A percentile compares a stretch with the other conserved stretches of the same genome.
Evolutionary conservation across 495 filamentous ascomycete species (phyloP).

Genomic region (Xylaria sp.): DNA sequence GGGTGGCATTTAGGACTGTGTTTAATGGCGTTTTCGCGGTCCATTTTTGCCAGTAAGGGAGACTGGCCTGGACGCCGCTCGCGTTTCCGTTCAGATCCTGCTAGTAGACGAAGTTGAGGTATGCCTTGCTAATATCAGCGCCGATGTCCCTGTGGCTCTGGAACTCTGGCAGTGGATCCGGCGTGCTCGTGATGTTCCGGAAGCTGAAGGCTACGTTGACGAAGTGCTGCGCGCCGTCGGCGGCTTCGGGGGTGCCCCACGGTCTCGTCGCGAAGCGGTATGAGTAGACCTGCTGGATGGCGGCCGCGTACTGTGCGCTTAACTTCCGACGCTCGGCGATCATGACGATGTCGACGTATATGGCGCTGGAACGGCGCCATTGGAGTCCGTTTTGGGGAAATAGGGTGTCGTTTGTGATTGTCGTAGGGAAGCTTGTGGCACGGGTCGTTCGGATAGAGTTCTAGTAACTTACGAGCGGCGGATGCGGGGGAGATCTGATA

Average conservation of each 20-base stretch:
- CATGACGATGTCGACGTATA: slow-evolving; percentile 62
- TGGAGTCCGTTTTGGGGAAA: slow-evolving; percentile 54
- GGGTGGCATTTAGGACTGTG: slow-evolving; percentile 3
- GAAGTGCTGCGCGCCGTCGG: slow-evolving; percentile 60
- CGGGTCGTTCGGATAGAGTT: slow-evolving; percentile 11
- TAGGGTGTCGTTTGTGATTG: slow-evolving; percentile 50
- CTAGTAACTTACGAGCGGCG: not conserved
- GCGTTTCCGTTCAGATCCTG: not conserved
- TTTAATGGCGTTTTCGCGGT: not conserved
- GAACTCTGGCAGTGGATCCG: slow-evolving; percentile 46
- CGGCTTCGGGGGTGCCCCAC: slow-evolving; percentile 42
- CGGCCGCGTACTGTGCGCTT: slow-evolving; percentile 58
- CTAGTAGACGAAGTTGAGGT: slow-evolving; percentile 36
- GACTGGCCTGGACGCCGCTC: not conserved
- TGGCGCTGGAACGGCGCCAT: slow-evolving; percentile 61
- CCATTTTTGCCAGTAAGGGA: not conserved
- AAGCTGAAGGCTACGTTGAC: slow-evolving; percentile 67
- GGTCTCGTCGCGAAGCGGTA: slow-evolving; percentile 66
- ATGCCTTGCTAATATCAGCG: slow-evolving; percentile 59
- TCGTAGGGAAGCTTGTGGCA: slow-evolving; percentile 10
- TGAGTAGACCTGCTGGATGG: slow-evolving; percentile 59
- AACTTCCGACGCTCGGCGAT: slow-evolving; percentile 62
- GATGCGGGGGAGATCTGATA: slow-evolving; percentile 11
- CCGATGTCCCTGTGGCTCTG: slow-evolving; percentile 51
- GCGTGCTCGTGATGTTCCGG: slow-evolving; percentile 58